A percentile compares a stretch with the other conserved stretches of the same genome.
Conservation (phyloP, 805 yeast species). For the Candida bentonensis region DNA sequence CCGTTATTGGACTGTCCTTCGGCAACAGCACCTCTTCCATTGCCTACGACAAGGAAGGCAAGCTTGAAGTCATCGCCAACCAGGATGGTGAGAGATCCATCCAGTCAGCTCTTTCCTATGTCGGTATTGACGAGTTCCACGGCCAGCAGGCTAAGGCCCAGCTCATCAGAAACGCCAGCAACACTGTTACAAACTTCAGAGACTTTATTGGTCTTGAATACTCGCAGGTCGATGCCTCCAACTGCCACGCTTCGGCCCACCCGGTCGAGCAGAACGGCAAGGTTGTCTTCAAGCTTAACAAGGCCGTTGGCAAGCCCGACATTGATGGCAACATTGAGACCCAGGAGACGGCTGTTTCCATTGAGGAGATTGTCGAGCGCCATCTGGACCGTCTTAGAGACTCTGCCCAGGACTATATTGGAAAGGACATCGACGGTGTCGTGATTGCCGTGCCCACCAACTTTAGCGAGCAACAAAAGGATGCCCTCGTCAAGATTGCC, state of each 20-base stretch:
- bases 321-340: slow-evolving; percentile 22
- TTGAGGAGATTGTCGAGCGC: slow-evolving; percentile 69
- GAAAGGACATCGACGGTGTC: slow-evolving; percentile 63
- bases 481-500: slow-evolving; percentile 46
- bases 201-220: slow-evolving; percentile 75
- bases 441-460: slow-evolving; percentile 88
- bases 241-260: slow-evolving; percentile 50
- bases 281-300: slow-evolving; percentile 44
- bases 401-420: slow-evolving; percentile 90
- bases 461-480: slow-evolving; percentile 61
- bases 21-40: slow-evolving; percentile 94
- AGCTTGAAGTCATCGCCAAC: slow-evolving; percentile 94
- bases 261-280: slow-evolving; percentile 51
- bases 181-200: slow-evolving; percentile 83
- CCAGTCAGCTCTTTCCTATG: slow-evolving; percentile 83
- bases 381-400: slow-evolving; percentile 68
- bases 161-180: slow-evolving; percentile 74
- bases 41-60: slow-evolving; percentile 72
- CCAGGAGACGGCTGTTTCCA: slow-evolving; percentile 40
- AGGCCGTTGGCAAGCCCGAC: slow-evolving; percentile 24
- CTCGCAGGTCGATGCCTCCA: slow-evolving; percentile 52
- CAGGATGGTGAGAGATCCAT: slow-evolving; percentile 98
- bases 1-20: slow-evolving; percentile 87
- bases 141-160: slow-evolving; percentile 94
- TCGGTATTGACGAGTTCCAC: slow-evolving; percentile 91